Conservation (phyloP, 176 grass and related monocot species). For the Oryza glaberrima region DNA sequence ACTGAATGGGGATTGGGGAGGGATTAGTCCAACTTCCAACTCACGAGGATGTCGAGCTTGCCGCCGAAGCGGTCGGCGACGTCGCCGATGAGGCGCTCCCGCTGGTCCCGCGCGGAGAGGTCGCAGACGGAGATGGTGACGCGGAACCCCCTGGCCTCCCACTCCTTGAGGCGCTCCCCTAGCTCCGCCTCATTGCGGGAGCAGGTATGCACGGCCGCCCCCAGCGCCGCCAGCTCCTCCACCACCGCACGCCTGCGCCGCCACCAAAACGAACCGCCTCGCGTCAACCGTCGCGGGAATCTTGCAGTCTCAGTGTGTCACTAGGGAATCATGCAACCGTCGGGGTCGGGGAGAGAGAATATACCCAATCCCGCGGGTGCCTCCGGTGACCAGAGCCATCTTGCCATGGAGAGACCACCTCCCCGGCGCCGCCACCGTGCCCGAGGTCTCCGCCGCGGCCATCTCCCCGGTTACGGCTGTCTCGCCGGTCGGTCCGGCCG, state of each 20-base stretch:
- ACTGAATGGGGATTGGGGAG: not conserved
- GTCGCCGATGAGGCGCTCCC: slow-evolving; percentile 39
- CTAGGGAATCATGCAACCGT: not conserved
- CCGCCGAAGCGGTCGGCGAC: slow-evolving; percentile 51
- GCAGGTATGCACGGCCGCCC: slow-evolving; percentile 67
- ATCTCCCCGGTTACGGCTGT: slow-evolving; percentile 35
- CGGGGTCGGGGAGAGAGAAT: not conserved
- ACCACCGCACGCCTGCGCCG: slow-evolving; percentile 54
- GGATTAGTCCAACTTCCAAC: not conserved
- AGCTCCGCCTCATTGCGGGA: slow-evolving; percentile 57
- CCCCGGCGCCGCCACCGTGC: slow-evolving; percentile 6
- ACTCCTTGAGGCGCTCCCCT: slow-evolving; percentile 49
- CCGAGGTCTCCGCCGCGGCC: slow-evolving; percentile 19
- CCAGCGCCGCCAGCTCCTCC: slow-evolving; percentile 64
- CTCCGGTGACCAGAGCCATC: slow-evolving; percentile 76
- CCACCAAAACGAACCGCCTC: not conserved
- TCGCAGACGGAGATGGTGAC: slow-evolving; percentile 69
- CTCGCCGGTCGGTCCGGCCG: not conserved
- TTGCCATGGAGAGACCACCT: slow-evolving; percentile 69
- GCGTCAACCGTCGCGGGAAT: not conserved
- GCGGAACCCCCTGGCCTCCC: slow-evolving; percentile 45
- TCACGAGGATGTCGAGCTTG: slow-evolving; percentile 71
- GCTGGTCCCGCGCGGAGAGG: slow-evolving; percentile 58
- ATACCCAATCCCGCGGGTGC: slow-evolving; percentile 82
- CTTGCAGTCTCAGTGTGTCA: too few species aligned